Evolutionary conservation across 495 filamentous ascomycete species (phyloP).

Genomic region (Xylaria longipes): DNA sequence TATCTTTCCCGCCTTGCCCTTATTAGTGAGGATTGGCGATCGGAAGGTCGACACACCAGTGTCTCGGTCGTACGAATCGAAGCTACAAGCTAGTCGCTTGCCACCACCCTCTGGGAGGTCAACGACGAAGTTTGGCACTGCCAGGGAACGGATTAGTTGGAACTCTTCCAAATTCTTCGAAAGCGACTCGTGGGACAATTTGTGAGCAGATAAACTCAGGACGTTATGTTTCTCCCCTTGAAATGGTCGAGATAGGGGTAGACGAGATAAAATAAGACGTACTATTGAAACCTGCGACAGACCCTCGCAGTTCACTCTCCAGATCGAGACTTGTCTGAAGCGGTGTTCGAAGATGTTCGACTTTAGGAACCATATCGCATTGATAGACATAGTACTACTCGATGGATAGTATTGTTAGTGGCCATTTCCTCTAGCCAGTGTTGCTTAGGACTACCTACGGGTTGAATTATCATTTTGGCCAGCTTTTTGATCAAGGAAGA

Average conservation of each 20-base stretch:
- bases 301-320: slow-evolving; percentile 60
- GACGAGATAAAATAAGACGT: not conserved
- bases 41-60: slow-evolving; percentile 59
- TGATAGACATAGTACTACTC: slow-evolving; percentile 65
- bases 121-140: slow-evolving; percentile 62
- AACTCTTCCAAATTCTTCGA: not conserved
- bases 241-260: not conserved
- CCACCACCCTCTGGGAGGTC: slow-evolving; percentile 67
- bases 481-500: slow-evolving; percentile 55
- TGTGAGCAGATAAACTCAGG: not conserved
- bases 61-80: slow-evolving; percentile 55
- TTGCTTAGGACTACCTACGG: slow-evolving; percentile 35
- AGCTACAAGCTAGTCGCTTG: slow-evolving; percentile 61
- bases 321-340: slow-evolving; percentile 62
- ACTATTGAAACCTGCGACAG: slow-evolving; percentile 64
- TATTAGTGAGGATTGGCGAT: slow-evolving; percentile 58
- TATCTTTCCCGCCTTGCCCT: slow-evolving; percentile 52
- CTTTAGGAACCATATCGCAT: slow-evolving; percentile 61
- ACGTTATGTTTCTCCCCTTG: not conserved
- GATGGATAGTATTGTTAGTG: slow-evolving; percentile 21
- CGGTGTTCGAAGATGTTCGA: slow-evolving; percentile 67
- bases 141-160: not conserved
- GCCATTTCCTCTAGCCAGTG: slow-evolving; percentile 27
- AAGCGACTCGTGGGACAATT: not conserved
- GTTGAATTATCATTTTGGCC: slow-evolving; percentile 60